phyloP scores from a whole-genome alignment of 345 rosid species.

The Clausena lansium region DNA sequence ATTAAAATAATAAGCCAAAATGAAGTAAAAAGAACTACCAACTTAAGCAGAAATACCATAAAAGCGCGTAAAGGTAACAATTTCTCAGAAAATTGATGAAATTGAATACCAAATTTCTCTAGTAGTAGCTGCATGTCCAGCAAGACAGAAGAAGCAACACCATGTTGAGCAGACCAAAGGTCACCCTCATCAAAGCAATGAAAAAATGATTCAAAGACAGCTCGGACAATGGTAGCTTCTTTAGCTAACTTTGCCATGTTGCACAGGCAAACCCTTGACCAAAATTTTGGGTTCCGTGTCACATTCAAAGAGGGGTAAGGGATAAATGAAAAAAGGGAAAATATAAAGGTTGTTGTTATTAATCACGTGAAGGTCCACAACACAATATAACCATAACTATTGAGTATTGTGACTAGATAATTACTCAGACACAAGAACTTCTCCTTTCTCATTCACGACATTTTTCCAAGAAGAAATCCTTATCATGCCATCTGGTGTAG shows the following conservation, averaged over 20 bases:
- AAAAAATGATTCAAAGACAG: conserved; percentile 67
- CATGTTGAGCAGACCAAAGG: conserved; percentile 54
- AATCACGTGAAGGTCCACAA: background rate
- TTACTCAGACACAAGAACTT: conserved; percentile 52
- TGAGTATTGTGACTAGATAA: conserved; percentile 22
- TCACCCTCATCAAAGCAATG: conserved; percentile 62
- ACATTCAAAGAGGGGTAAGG: background rate
- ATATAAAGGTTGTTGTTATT: conserved; percentile 3
- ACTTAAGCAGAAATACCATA: too few relatives aligned
- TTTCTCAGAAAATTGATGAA: background rate
- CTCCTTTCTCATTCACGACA: conserved; percentile 63
- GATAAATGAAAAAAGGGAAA: conserved; percentile 1
- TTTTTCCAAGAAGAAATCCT: conserved; percentile 58
- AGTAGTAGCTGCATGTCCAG: conserved; percentile 54
- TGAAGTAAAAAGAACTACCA: background rate
- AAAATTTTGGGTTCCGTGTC: conserved; percentile 59
- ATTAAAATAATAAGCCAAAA: conserved; percentile 4
- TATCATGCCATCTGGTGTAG: conserved; percentile 35
- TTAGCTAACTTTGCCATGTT: conserved; percentile 68
- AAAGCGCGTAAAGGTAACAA: conserved; percentile 5
- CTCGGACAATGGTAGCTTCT: conserved; percentile 66
- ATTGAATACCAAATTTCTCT: conserved; percentile 61
- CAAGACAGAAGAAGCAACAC: conserved; percentile 59
- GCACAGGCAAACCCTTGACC: conserved; percentile 66
- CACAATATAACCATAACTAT: background rate